Conservation (phyloP, 225 moss, liverwort and hornwort genomes). For the Physcomitrellopsis africana region DNA sequence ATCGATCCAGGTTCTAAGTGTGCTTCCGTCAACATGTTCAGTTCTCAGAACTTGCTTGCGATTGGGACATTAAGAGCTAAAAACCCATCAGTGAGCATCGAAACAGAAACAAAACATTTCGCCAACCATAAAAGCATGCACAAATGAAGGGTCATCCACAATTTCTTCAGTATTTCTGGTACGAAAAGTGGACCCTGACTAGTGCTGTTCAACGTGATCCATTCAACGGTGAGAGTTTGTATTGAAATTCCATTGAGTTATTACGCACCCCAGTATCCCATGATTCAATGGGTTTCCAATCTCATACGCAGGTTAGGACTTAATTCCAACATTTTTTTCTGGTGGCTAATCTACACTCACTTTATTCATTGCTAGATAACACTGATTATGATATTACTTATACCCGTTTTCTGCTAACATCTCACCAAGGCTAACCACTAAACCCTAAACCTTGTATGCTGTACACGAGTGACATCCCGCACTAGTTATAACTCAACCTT, state of each 20-base stretch:
- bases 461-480: neutral
- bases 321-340: neutral
- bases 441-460: neutral
- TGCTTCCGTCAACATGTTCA: neutral
- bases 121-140: neutral
- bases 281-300: neutral
- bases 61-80: too few relatives aligned
- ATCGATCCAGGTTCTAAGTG: neutral
- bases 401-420: too few relatives aligned
- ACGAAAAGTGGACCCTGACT: neutral
- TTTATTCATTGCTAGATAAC: too few relatives aligned
- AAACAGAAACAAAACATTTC: neutral
- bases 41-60: too few relatives aligned
- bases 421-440: neutral
- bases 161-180: neutral
- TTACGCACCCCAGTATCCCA: too few relatives aligned
- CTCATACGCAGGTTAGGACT: neutral
- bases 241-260: too few relatives aligned
- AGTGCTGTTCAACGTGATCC: constrained; percentile 1
- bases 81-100: too few relatives aligned
- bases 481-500: neutral
- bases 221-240: neutral
- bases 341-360: too few relatives aligned
- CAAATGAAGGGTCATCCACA: constrained; percentile 12
- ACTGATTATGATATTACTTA: too few relatives aligned